These are phyloP conservation scores for Metarhizium guizhouense DNA, from an alignment of 2,329 filamentous ascomycete genomes.

Conservation along the genomic window DNA sequence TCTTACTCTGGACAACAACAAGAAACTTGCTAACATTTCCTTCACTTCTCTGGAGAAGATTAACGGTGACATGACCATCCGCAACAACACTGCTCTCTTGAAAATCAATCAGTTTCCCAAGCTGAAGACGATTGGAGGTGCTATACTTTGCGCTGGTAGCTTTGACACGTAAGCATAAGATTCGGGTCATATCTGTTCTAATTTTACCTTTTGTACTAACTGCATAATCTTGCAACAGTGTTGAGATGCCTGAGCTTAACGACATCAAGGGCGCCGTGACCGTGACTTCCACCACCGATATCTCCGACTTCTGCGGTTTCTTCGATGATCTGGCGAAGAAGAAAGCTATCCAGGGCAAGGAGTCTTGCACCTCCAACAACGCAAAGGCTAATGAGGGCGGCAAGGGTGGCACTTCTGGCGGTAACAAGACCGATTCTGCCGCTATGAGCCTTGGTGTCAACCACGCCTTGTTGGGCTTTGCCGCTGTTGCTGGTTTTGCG, in stretches of 20 bases:
- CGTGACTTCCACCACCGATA: slow-evolving; percentile 56
- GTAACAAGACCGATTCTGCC: slow-evolving; percentile 27
- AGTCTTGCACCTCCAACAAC: slow-evolving; percentile 42
- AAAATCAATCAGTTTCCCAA: slow-evolving; percentile 57
- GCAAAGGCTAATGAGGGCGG: slow-evolving; percentile 40
- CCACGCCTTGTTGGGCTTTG: slow-evolving; percentile 37
- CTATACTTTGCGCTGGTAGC: slow-evolving; percentile 71
- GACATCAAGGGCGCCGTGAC: slow-evolving; percentile 66
- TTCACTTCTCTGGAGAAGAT: slow-evolving; percentile 60
- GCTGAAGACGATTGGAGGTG: slow-evolving; percentile 65
- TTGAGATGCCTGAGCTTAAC: slow-evolving; percentile 57
- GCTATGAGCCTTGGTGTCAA: slow-evolving; percentile 37
- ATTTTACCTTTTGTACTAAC: neutral
- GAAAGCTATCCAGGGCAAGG: slow-evolving; percentile 32
- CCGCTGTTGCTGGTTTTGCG: slow-evolving; percentile 36
- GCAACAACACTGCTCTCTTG: slow-evolving; percentile 76
- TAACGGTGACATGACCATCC: slow-evolving; percentile 72
- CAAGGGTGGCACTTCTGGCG: slow-evolving; percentile 19
- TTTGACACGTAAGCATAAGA: slow-evolving; percentile 62
- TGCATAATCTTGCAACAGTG: slow-evolving; percentile 36
- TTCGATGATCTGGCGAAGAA: slow-evolving; percentile 31
- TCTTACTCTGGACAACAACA: slow-evolving; percentile 56
- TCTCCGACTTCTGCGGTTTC: slow-evolving; percentile 45
- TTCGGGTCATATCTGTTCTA: neutral
- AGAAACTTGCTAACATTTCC: slow-evolving; percentile 61